phyloP scores from a whole-genome alignment of 257 asterid species.

The Lantana camara region DNA sequence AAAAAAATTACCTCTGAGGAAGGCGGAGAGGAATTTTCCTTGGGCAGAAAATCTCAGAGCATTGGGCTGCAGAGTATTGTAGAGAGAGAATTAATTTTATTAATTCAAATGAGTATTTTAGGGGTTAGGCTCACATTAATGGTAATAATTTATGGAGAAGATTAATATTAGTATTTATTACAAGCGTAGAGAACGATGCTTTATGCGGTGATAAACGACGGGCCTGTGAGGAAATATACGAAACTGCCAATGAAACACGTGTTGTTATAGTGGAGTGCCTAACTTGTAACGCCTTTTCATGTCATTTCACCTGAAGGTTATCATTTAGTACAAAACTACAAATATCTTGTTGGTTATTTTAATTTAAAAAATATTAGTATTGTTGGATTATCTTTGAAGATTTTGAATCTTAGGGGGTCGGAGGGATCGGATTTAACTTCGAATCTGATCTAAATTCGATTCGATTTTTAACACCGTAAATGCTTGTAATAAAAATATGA shows the following conservation, averaged over 20 bases:
- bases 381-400: no score
- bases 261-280: not conserved
- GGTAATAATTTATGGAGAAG: slow-evolving; percentile 6
- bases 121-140: slow-evolving; percentile 12
- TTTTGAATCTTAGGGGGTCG: no score
- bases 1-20: not conserved
- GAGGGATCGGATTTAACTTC: no score
- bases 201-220: not conserved
- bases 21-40: slow-evolving; percentile 9
- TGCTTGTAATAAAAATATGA: no score
- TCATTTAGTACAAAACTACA: no score
- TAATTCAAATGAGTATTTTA: not conserved
- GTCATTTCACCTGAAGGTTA: no score
- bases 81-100: slow-evolving; percentile 2
- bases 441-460: no score
- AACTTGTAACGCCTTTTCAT: no score
- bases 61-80: not conserved
- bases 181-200: slow-evolving; percentile 25
- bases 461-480: no score
- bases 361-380: no score
- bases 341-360: no score
- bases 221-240: not conserved
- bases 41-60: slow-evolving; percentile 18
- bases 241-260: not conserved
- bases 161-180: slow-evolving; percentile 19